Percentiles rank a stretch among this genome's conserved stretches.
These are phyloP conservation scores for Xenosphaeropsis pyriputrescens DNA, from an alignment of 2,329 filamentous ascomycete species.

Conservation along the genomic window DNA sequence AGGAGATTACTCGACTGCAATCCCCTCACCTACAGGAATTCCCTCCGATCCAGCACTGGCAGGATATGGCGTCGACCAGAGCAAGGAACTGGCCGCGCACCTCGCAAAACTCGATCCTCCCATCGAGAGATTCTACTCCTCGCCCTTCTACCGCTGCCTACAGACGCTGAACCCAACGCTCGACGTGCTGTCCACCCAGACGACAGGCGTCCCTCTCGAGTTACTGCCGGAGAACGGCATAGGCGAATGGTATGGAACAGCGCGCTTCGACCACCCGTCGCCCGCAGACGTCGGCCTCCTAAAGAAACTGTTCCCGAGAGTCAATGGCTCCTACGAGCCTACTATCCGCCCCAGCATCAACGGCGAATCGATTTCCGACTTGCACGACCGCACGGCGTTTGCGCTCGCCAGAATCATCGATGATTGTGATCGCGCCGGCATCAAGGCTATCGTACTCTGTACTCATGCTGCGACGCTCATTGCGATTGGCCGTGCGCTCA, in stretches of 20 bases:
- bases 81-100: conserved; percentile 57
- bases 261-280: conserved; percentile 71
- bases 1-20: conserved; percentile 59
- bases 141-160: conserved; percentile 75
- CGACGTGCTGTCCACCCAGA: conserved; percentile 22
- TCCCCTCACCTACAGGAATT: conserved; percentile 75
- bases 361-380: conserved; percentile 65
- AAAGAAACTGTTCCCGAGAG: conserved; percentile 47
- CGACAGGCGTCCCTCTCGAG: conserved; percentile 7
- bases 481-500: conserved; percentile 68
- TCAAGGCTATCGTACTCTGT: conserved; percentile 62
- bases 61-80: conserved; percentile 73
- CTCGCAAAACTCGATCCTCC: conserved; percentile 48
- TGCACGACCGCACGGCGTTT: conserved; percentile 68
- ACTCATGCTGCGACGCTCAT: conserved; percentile 87
- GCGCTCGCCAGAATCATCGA: conserved; percentile 57
- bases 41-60: conserved; percentile 79
- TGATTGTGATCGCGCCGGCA: conserved; percentile 55
- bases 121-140: conserved; percentile 67
- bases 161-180: conserved; percentile 67
- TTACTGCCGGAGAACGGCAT: conserved; percentile 42
- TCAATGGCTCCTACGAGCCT: conserved; percentile 43
- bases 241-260: conserved; percentile 85
- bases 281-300: conserved; percentile 54
- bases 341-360: conserved; percentile 52